These are phyloP conservation scores for Lupinus albus DNA, from an alignment of 306 rosid species.

Conservation along the genomic window DNA sequence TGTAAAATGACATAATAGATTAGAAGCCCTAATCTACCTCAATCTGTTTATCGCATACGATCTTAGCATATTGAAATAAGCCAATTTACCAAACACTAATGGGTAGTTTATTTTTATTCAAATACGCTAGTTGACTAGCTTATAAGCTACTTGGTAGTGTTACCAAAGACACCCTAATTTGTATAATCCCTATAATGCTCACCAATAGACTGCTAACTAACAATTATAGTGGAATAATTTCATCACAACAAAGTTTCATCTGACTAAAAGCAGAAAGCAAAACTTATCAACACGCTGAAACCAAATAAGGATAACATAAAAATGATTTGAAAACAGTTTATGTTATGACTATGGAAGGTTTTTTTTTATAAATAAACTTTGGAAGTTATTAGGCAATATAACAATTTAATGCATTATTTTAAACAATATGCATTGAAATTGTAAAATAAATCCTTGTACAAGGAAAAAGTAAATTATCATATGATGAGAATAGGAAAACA, in stretches of 20 bases:
- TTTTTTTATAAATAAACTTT: background rate
- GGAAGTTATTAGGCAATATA: constrained; percentile 25
- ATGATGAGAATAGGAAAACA: constrained; percentile 25
- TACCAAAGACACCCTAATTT: background rate
- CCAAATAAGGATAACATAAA: constrained; percentile 5
- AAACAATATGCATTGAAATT: constrained; percentile 22
- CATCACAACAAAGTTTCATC: constrained; percentile 27
- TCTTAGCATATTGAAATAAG: too few relatives aligned
- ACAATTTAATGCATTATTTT: constrained; percentile 23
- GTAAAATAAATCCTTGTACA: constrained; percentile 20
- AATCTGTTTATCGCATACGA: too few relatives aligned
- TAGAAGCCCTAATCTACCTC: too few relatives aligned
- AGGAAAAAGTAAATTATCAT: constrained; percentile 10
- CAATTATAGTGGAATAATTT: constrained; percentile 21
- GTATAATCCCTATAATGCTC: constrained; percentile 27
- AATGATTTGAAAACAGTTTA: constrained; percentile 16
- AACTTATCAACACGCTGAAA: constrained; percentile 8
- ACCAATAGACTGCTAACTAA: constrained; percentile 33
- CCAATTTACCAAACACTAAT: too few relatives aligned
- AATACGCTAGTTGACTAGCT: too few relatives aligned
- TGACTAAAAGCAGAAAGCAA: constrained; percentile 22
- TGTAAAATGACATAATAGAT: too few relatives aligned
- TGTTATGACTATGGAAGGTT: background rate
- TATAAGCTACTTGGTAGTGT: too few relatives aligned
- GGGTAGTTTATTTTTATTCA: too few relatives aligned